A percentile compares a stretch with the other conserved stretches of the same genome.
phyloP scores from a whole-genome alignment of 768 basidiomycete genomes.

The Favolaschia claudopus region DNA sequence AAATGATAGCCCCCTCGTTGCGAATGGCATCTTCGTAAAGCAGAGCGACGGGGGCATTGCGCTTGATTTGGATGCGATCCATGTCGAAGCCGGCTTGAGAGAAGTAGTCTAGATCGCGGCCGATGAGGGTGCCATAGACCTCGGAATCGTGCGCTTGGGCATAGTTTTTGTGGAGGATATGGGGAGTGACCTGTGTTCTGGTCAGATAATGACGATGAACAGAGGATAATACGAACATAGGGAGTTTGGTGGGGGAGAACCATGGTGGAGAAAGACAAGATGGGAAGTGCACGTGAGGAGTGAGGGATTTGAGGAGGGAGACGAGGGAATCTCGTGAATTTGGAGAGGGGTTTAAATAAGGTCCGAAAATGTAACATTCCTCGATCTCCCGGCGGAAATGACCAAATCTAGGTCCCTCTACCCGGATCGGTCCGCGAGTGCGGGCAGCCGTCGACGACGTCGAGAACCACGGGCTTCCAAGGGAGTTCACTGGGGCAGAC shows the following conservation, averaged over 20 bases:
- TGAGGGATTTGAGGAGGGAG: neutral
- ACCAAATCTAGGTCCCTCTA: constrained; percentile 14
- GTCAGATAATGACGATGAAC: too few species aligned
- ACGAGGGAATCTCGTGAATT: neutral
- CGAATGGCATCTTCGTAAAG: constrained; percentile 98
- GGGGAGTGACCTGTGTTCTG: too few species aligned
- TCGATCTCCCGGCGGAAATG: constrained; percentile 42
- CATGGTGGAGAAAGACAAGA: constrained; percentile 51
- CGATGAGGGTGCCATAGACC: constrained; percentile 70
- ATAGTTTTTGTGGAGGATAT: constrained; percentile 89
- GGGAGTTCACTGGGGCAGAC: too few species aligned
- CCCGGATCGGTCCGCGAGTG: constrained; percentile 26
- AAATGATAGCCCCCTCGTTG: constrained; percentile 98
- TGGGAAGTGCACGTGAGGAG: constrained; percentile 14
- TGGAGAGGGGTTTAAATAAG: neutral
- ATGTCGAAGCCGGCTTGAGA: constrained; percentile 99
- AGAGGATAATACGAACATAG: too few species aligned
- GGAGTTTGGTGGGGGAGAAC: constrained; percentile 77
- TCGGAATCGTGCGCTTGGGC: constrained; percentile 78
- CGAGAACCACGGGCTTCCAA: too few species aligned
- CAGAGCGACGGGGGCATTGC: constrained; percentile 88
- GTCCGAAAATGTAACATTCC: constrained; percentile 39
- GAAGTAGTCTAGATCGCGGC: constrained; percentile 94
- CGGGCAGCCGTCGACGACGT: constrained; percentile 5
- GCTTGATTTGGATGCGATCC: constrained; percentile 95